Percentiles rank a stretch among this genome's conserved stretches.
phyloP scores from a whole-genome alignment of 176 grass and related monocot species.

The Guadua angustifolia region DNA sequence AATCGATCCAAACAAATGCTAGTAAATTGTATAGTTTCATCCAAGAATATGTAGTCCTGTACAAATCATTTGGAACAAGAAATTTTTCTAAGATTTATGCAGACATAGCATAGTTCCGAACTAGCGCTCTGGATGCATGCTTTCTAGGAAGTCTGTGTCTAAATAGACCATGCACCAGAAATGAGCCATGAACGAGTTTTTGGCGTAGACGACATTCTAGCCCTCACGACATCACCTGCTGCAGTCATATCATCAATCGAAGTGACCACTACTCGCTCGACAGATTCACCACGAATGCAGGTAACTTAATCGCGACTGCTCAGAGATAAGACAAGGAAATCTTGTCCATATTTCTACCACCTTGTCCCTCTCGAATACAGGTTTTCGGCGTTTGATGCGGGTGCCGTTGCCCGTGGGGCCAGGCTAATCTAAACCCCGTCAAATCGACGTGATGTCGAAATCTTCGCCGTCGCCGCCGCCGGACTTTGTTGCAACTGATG shows the following conservation, averaged over 20 bases:
- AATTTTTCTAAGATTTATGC: background rate
- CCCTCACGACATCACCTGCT: background rate
- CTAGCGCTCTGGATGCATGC: background rate
- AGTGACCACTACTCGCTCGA: background rate
- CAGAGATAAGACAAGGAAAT: background rate
- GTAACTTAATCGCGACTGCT: background rate
- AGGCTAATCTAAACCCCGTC: background rate
- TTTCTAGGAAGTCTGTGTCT: background rate
- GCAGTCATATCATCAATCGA: slow-evolving; percentile 15
- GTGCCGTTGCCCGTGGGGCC: background rate
- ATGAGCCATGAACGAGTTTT: background rate
- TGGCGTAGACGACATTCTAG: slow-evolving; percentile 10
- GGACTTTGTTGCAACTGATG: background rate
- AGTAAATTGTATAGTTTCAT: too few species aligned
- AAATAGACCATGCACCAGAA: background rate
- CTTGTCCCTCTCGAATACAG: background rate
- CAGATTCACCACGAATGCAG: background rate
- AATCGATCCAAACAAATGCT: background rate
- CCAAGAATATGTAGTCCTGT: background rate
- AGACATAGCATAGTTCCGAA: background rate
- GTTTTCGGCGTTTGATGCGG: background rate
- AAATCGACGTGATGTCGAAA: slow-evolving; percentile 16
- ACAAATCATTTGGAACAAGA: background rate
- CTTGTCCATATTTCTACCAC: too few species aligned
- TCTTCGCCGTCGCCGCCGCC: background rate